phyloP scores from a whole-genome alignment of 129 eudicot genomes.

The Artemisia argyi region DNA sequence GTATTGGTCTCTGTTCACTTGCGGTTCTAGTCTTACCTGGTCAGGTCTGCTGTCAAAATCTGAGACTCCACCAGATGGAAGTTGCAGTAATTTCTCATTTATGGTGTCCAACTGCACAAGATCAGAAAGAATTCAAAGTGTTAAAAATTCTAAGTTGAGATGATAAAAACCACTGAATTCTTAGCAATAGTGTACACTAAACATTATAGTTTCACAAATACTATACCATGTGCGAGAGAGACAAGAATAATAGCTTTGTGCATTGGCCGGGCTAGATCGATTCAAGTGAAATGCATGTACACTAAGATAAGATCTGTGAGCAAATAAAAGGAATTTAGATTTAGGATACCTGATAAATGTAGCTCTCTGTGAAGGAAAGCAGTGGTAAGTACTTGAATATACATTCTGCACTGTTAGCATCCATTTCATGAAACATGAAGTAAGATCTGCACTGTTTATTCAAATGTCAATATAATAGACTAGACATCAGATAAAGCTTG shows the following conservation, averaged over 20 bases:
- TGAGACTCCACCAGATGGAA: constrained; percentile 30
- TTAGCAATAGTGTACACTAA: neutral
- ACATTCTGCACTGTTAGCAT: constrained; percentile 56
- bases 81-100: constrained; percentile 66
- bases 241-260: constrained; percentile 6
- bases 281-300: neutral
- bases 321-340: neutral
- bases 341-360: constrained; percentile 77
- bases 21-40: no score
- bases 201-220: neutral
- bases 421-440: constrained; percentile 95
- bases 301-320: constrained; percentile 1
- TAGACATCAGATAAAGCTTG: constrained; percentile 17
- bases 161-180: constrained; percentile 10
- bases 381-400: constrained; percentile 74
- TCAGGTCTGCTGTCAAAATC: constrained; percentile 15
- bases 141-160: neutral
- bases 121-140: constrained; percentile 8
- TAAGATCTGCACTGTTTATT: constrained; percentile 87
- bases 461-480: neutral
- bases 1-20: no score
- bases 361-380: constrained; percentile 93
- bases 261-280: constrained; percentile 8
- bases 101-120: constrained; percentile 75
- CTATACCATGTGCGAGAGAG: no score